These are phyloP conservation scores for Tuber melanosporum DNA, from an alignment of 495 filamentous ascomycete species.

Conservation along the genomic window DNA sequence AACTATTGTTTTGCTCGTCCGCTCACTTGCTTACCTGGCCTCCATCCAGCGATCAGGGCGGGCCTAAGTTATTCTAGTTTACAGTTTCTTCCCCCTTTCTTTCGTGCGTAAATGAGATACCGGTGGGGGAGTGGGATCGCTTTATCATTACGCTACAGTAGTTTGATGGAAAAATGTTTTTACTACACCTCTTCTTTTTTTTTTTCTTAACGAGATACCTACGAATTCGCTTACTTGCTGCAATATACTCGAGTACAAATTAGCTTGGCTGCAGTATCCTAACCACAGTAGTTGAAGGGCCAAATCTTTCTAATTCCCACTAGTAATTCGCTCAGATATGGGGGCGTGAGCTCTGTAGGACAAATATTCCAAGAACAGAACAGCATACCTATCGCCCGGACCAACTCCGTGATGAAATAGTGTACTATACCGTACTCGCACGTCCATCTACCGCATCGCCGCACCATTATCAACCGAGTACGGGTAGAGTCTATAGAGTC, in stretches of 20 bases:
- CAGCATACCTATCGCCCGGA: not conserved
- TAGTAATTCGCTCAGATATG: not conserved
- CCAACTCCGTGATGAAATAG: not conserved
- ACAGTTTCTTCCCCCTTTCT: not conserved
- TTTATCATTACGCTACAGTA: not conserved
- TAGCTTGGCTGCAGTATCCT: not conserved
- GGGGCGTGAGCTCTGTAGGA: not conserved
- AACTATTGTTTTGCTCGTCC: constrained; percentile 7
- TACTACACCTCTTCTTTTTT: not conserved
- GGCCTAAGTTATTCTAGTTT: not conserved
- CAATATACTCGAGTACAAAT: not conserved
- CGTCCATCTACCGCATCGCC: not conserved
- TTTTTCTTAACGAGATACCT: not conserved
- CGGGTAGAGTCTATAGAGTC: not conserved
- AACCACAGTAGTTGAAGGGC: not conserved
- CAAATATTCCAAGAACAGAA: not conserved
- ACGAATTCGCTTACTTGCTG: not conserved
- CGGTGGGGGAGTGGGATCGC: not conserved
- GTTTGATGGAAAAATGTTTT: not conserved
- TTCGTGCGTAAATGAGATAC: not conserved
- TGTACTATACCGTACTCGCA: not conserved
- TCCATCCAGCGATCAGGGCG: not conserved
- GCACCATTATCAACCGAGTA: not conserved
- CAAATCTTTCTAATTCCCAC: not conserved
- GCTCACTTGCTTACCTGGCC: not conserved